Base-by-base conservation (phyloP, 768 basidiomycete genomes). In the Lactifluus pinguis region DNA sequence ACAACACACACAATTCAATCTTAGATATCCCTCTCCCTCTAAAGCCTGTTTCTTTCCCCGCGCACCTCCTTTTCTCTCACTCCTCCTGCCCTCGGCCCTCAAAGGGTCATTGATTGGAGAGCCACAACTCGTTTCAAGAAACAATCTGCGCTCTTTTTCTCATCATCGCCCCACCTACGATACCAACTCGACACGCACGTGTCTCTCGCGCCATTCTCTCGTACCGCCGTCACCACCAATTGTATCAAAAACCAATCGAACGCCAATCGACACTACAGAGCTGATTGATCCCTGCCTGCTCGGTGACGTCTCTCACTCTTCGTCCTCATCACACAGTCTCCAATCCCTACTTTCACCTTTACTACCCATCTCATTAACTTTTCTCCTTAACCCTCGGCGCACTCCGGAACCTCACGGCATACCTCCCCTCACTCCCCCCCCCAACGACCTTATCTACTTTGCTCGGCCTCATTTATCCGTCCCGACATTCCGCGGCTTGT, bases 11-110 rank as follows among this genome's bases (percentile, higher is more conserved):
- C 38, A 38, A 3, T 38, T 10, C 13, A 36, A 38, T 38, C 38
- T 38, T 38, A 38, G 38, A 38, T 38, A 38, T 38, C 9, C 9
- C 38, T 38, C 38, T 29, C 30, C 49, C 60, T 52, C 45, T 61
- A 61, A 61, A 61, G 60, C 50, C 60, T 61, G 49, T 61, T 61
- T 56, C 30, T 30, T 41, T 25, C 21, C 45, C 19, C 51, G 17
- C 58, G 6, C 17, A 17, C 10, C 30, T n/a, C 10, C 25, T 25
- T 25, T 25, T 17, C 14, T 25, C n/a, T 29, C 15, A 42, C 7
- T 17, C 6, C 3, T 9, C 5, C 5, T 25, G 47, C 45, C 59
- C 47, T 42, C 41, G 13, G 38, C 51, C 58, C 52, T 48, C 51
- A 52, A 4, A 10, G 11, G 11, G 8, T 11, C 38, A 3, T 38